Evolutionary conservation across 75 land plant genomes (phyloP), one percentile per base, ranked within the genome.

Genomic region (Azolla pinnata): DNA sequence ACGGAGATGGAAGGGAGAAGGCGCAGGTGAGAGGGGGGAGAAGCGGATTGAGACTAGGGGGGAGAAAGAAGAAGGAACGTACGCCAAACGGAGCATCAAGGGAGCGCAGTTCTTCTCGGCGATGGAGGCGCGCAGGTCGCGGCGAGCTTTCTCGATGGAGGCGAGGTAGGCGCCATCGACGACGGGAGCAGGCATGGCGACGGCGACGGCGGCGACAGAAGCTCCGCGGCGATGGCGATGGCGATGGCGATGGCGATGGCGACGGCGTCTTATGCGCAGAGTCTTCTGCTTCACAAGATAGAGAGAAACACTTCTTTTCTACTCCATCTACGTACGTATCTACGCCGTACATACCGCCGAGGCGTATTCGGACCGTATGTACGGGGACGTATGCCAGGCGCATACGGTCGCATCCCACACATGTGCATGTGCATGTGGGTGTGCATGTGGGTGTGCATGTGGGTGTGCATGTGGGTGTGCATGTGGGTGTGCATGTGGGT

Each of bases 41-140:
- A 51, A 18, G 53, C 7, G 5, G 53, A 19, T 18, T 18, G n/a
- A 18, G 14, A 38, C 14, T 38, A 38, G n/a, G n/a, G n/a, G n/a
- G n/a, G n/a, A n/a, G n/a, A n/a, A n/a, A n/a, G n/a, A n/a, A n/a
- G n/a, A n/a, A 38, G 42, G 49, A 19, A 38, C 74, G 21, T 65
- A 71, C 74, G 74, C 74, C 10, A 71, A 51, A 4, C 74, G 52
- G 34, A 71, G 70, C 74, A 71, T 71, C 18, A 71, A 14, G 35
- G 74, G 74, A 58, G 74, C 74, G 38, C 69, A 71, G 47, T 59
- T 47, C 53, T 71, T 71, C 63, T 71, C 69, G 27, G 69, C 61
- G 18, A 71, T 71, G 54, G 65, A 60, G 10, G 74, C 74, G 16
- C 74, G 68, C 32, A 71, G 50, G 35, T 65, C 69, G 27, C 68